phyloP scores from a whole-genome alignment of 2,329 filamentous ascomycete genomes.

The Botrytis pseudocinerea region DNA sequence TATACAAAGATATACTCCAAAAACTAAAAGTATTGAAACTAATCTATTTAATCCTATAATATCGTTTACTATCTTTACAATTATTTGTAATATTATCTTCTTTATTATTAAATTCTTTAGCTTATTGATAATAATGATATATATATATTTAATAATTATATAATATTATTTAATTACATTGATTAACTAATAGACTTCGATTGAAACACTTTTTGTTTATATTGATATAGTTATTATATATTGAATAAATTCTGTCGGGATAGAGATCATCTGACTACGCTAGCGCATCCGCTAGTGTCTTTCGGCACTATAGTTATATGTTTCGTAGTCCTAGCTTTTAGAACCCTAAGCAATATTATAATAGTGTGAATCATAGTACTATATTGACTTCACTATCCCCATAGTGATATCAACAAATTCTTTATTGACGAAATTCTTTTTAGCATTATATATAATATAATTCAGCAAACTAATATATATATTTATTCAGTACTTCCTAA shows the following conservation, averaged over 20 bases:
- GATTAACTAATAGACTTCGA: not conserved
- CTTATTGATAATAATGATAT: rapidly evolving
- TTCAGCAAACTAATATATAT: rapidly evolving
- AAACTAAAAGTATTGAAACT: too few species aligned
- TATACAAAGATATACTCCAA: too few species aligned
- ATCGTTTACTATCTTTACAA: too few species aligned
- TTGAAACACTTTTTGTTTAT: not conserved
- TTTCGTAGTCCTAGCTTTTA: too few species aligned
- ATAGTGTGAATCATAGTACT: not conserved
- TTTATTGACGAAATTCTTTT: not conserved
- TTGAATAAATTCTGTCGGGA: not conserved
- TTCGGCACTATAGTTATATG: too few species aligned
- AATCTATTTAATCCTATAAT: too few species aligned
- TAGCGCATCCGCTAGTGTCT: too few species aligned
- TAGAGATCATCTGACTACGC: too few species aligned
- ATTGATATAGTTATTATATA: not conserved
- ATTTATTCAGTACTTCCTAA: not conserved
- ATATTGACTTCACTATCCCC: not conserved
- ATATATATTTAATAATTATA: too few species aligned
- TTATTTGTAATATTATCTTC: too few species aligned
- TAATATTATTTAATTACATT: rapidly evolving
- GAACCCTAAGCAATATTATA: not conserved
- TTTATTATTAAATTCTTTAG: too few species aligned
- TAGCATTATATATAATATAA: not conserved
- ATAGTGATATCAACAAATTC: too few species aligned